Percentiles rank a stretch among this genome's conserved stretches.
phyloP scores from a whole-genome alignment of 2,329 filamentous ascomycete genomes.

The Neocucurbitaria cava region DNA sequence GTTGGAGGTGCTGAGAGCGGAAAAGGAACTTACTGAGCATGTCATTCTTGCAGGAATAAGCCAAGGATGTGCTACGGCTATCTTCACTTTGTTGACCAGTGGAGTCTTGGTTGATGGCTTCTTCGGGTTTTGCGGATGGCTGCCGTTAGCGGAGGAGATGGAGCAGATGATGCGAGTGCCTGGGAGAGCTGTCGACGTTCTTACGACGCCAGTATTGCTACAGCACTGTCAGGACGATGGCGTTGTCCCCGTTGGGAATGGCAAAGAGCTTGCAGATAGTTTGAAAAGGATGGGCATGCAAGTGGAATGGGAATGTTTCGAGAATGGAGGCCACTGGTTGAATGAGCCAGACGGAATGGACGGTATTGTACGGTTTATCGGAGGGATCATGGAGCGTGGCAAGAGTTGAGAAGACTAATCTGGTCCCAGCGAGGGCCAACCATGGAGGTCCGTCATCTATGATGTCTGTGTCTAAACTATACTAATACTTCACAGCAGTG shows the following conservation, averaged over 20 bases:
- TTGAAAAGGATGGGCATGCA: constrained; percentile 47
- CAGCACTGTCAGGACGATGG: constrained; percentile 53
- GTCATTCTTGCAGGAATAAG: constrained; percentile 33
- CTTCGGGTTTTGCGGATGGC: constrained; percentile 31
- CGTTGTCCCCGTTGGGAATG: constrained; percentile 50
- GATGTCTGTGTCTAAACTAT: neutral
- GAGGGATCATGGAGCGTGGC: neutral
- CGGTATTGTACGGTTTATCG: constrained; percentile 46
- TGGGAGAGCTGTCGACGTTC: neutral
- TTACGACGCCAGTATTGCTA: constrained; percentile 53
- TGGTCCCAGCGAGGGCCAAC: neutral
- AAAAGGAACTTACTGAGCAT: constrained; percentile 10
- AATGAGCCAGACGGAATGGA: constrained; percentile 58
- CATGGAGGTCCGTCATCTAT: neutral
- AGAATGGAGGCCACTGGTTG: constrained; percentile 55
- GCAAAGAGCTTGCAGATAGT: constrained; percentile 42
- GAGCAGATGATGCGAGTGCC: neutral
- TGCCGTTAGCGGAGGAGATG: constrained; percentile 20
- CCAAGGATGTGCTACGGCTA: constrained; percentile 30
- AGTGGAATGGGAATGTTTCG: constrained; percentile 52
- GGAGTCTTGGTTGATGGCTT: constrained; percentile 19
- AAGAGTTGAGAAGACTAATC: neutral
- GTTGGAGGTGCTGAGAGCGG: constrained; percentile 17
- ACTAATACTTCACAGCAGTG: constrained; percentile 7
- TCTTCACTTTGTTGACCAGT: constrained; percentile 13